phyloP scores from a whole-genome alignment of 257 asterid genomes.

The Scutellaria galericulata region DNA sequence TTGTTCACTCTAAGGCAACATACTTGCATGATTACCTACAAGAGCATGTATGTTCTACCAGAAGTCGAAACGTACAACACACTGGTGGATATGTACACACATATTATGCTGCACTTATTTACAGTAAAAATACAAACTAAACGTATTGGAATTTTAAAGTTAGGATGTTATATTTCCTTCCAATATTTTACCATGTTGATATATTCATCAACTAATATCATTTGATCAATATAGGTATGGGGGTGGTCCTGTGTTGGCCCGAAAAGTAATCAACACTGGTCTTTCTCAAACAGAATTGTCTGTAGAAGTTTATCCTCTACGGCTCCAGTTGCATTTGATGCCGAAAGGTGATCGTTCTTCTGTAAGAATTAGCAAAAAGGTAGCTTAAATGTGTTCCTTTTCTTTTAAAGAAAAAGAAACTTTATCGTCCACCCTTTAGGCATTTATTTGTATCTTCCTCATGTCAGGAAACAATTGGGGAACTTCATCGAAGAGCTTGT shows the following conservation, averaged over 20 bases:
- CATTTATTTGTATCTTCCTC: slow-evolving; percentile 30
- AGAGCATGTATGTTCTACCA: slow-evolving; percentile 11
- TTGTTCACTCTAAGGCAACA: slow-evolving; percentile 22
- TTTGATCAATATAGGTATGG: slow-evolving; percentile 79
- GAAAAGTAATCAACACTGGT: slow-evolving; percentile 92
- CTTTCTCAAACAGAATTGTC: slow-evolving; percentile 92
- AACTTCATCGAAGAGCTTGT: slow-evolving; percentile 89
- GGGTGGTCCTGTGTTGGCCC: slow-evolving; percentile 90
- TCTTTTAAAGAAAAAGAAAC: slow-evolving; percentile 1
- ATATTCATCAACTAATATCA: slow-evolving; percentile 21
- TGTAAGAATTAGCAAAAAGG: slow-evolving; percentile 98
- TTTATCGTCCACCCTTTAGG: not conserved
- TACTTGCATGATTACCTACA: slow-evolving; percentile 9
- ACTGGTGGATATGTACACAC: slow-evolving; percentile 23
- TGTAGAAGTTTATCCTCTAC: slow-evolving; percentile 96
- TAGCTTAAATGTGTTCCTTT: slow-evolving; percentile 37
- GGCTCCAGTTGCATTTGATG: slow-evolving; percentile 92
- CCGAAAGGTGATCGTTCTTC: slow-evolving; percentile 81
- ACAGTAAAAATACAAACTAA: not conserved
- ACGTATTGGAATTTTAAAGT: not conserved
- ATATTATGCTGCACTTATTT: slow-evolving; percentile 20
- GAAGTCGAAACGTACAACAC: slow-evolving; percentile 7
- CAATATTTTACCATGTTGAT: slow-evolving; percentile 4
- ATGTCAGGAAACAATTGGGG: slow-evolving; percentile 87
- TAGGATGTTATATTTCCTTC: slow-evolving; percentile 14